A percentile compares a stretch with the other conserved stretches of the same genome.
Evolutionary conservation across 2,329 filamentous ascomycete species (phyloP).

Genomic region (Colletotrichum sp.): DNA sequence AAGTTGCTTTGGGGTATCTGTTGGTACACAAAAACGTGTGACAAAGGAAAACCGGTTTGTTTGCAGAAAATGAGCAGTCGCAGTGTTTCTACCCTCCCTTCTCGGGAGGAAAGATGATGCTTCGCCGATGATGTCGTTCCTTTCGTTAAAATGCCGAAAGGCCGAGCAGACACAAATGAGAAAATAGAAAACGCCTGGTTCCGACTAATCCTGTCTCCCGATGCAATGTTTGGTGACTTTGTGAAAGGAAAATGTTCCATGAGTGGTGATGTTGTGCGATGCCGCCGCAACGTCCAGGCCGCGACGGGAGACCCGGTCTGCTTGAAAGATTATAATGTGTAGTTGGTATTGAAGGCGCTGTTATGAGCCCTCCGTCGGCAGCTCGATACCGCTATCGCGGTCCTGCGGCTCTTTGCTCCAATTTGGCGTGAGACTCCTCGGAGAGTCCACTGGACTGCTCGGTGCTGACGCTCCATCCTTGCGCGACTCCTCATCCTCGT

Average conservation of each 20-base stretch:
- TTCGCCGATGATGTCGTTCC: constrained; percentile 10
- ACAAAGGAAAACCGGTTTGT: constrained; percentile 15
- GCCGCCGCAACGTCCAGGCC: constrained; percentile 17
- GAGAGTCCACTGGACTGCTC: neutral
- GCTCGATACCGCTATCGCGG: constrained; percentile 58
- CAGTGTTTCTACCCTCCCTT: neutral
- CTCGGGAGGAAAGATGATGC: neutral
- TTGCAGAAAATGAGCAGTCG: neutral
- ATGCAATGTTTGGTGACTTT: neutral
- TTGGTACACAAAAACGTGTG: constrained; percentile 21
- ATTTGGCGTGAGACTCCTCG: constrained; percentile 10
- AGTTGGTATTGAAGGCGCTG: neutral
- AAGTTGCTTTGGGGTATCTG: constrained; percentile 23
- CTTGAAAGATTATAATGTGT: neutral
- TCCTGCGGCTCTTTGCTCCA: constrained; percentile 34
- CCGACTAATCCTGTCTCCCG: constrained; percentile 14
- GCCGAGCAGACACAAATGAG: neutral
- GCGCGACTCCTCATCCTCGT: constrained; percentile 35
- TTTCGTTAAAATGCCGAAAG: neutral
- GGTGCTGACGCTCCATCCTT: constrained; percentile 24
- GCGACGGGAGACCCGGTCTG: constrained; percentile 18
- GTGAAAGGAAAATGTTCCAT: constrained; percentile 3
- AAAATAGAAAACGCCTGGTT: constrained; percentile 18
- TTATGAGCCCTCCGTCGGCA: constrained; percentile 45
- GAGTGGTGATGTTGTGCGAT: constrained; percentile 24